These are phyloP conservation scores for Lactifluus hygrophoroides DNA, from an alignment of 768 basidiomycete genomes.

Conservation along the genomic window DNA sequence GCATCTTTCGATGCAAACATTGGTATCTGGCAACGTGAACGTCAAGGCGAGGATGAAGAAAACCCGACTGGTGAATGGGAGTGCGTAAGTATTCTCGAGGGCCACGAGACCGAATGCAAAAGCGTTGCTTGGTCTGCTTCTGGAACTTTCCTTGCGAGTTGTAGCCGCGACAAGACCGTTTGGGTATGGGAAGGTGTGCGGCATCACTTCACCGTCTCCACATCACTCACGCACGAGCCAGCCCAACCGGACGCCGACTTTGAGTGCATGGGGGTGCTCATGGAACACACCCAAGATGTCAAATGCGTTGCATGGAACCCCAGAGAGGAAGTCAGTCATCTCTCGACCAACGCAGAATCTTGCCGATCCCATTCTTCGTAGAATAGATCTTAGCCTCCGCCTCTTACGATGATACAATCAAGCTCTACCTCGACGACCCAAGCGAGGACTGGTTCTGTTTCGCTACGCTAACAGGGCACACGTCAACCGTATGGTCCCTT, in stretches of 20 bases:
- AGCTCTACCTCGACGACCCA: slow-evolving; percentile 88
- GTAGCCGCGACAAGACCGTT: slow-evolving; percentile 93
- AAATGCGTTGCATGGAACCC: slow-evolving; percentile 96
- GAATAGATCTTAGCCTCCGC: slow-evolving; percentile 87
- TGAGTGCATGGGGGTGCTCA: slow-evolving; percentile 88
- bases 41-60: slow-evolving; percentile 32
- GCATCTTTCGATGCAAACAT: slow-evolving; percentile 93
- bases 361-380: slow-evolving; percentile 21
- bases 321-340: slow-evolving; percentile 58
- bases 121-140: slow-evolving; percentile 28
- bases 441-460: slow-evolving; percentile 92
- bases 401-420: slow-evolving; percentile 95
- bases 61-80: slow-evolving; percentile 59
- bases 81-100: slow-evolving; percentile 78
- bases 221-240: slow-evolving; percentile 26
- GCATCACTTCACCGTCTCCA: neutral
- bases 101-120: slow-evolving; percentile 97
- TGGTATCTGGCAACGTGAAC: slow-evolving; percentile 79
- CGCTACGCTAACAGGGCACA: slow-evolving; percentile 69
- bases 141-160: slow-evolving; percentile 76
- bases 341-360: neutral
- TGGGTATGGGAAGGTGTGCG: slow-evolving; percentile 96
- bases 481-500: slow-evolving; percentile 87
- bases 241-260: slow-evolving; percentile 90
- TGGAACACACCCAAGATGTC: slow-evolving; percentile 97